Evolutionary conservation across 106 monocot genomes (phyloP).

Genomic region (Posidonia australis): DNA sequence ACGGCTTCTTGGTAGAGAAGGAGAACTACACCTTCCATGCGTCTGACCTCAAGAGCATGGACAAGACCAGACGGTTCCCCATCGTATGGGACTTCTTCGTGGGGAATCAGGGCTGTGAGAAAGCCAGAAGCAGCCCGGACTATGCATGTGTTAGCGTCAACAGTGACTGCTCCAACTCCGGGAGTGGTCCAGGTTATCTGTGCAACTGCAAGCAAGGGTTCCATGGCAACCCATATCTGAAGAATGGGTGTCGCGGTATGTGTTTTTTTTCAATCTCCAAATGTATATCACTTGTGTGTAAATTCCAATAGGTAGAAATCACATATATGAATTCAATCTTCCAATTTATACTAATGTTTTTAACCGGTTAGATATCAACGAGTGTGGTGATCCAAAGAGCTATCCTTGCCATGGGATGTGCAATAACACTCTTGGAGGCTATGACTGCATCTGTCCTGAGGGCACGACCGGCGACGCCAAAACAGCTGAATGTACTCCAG

Average conservation of each 20-base stretch:
- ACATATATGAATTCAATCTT: neutral
- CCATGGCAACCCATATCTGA: constrained; percentile 11
- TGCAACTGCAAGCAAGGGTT: constrained; percentile 8
- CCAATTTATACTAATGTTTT: neutral
- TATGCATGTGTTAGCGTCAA: constrained; percentile 7
- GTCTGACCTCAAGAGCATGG: constrained; percentile 4
- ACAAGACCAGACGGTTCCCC: neutral
- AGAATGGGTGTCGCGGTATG: constrained; percentile 7
- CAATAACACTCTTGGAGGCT: neutral
- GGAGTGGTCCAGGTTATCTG: neutral
- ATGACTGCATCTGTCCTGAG: neutral
- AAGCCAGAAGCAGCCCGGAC: neutral
- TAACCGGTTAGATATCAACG: neutral
- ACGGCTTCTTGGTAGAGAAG: constrained; percentile 25
- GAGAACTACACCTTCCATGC: constrained; percentile 3
- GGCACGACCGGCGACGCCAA: neutral
- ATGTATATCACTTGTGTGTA: too few relatives aligned
- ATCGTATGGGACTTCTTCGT: constrained; percentile 3
- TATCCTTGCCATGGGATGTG: constrained; percentile 2
- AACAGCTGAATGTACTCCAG: neutral
- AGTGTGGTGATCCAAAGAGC: neutral
- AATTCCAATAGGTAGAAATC: neutral
- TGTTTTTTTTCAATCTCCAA: too few relatives aligned
- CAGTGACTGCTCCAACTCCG: constrained; percentile 3
- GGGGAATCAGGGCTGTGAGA: neutral